Percentiles rank a stretch among this genome's conserved stretches.
phyloP scores from a whole-genome alignment of 1,139 yeast genomes.

The Suhomyces taliae region DNA sequence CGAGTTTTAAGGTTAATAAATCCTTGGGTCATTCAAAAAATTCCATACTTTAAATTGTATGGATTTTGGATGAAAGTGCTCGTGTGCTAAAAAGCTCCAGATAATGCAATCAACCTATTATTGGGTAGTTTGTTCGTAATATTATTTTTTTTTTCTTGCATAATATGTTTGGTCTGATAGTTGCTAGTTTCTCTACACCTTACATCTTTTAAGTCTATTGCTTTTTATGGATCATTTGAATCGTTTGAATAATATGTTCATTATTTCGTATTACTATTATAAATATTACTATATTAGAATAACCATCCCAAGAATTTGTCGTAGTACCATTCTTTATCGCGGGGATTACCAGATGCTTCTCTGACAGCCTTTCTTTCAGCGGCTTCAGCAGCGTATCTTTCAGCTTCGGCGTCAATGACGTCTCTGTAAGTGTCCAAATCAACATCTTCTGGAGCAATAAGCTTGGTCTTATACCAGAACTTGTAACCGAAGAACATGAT shows the following conservation, averaged over 20 bases:
- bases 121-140: no score
- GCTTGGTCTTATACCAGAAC: slow-evolving; percentile 50
- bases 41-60: no score
- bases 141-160: no score
- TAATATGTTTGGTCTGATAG: no score
- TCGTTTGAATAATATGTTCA: background rate
- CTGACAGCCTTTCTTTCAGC: slow-evolving; percentile 44
- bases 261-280: background rate
- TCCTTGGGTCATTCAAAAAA: no score
- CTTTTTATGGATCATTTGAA: no score
- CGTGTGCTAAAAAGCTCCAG: no score
- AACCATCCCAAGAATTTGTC: slow-evolving; percentile 57
- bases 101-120: no score
- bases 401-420: slow-evolving; percentile 69
- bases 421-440: slow-evolving; percentile 66
- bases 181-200: no score
- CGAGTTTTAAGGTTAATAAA: no score
- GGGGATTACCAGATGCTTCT: slow-evolving; percentile 47
- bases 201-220: no score
- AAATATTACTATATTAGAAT: slow-evolving; percentile 28
- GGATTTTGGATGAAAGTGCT: no score
- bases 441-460: slow-evolving; percentile 55
- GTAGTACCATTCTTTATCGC: slow-evolving; percentile 51
- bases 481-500: slow-evolving; percentile 60
- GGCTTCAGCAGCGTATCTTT: slow-evolving; percentile 46